These are phyloP conservation scores for Phytophthora pistaciae DNA, from an alignment of 352 stramenopile species.

Conservation along the genomic window DNA sequence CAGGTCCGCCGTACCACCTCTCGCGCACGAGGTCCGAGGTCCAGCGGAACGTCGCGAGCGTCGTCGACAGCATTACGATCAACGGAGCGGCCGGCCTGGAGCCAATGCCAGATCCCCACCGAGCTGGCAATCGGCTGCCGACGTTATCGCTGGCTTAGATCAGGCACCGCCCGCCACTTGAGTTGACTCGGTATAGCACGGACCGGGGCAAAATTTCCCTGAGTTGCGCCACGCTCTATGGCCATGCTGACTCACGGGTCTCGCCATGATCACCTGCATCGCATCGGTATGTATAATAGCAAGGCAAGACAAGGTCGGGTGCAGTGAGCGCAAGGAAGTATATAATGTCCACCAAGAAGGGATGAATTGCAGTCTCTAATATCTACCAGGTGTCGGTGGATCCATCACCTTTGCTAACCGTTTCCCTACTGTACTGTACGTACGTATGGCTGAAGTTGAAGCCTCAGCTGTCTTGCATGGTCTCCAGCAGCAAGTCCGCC, in stretches of 20 bases:
- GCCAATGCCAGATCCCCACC: constrained; percentile 5
- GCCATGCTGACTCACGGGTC: constrained; percentile 10
- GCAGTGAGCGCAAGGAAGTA: too few species aligned
- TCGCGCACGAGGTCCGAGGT: constrained; percentile 40
- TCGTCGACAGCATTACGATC: constrained; percentile 36
- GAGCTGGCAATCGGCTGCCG: background rate
- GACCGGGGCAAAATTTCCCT: constrained; percentile 2
- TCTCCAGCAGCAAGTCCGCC: constrained; percentile 30
- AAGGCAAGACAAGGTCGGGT: too few species aligned
- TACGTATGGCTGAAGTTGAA: too few species aligned
- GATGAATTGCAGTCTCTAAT: constrained; percentile 10
- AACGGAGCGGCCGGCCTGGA: background rate
- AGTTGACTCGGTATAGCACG: constrained; percentile 19
- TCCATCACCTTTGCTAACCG: too few species aligned
- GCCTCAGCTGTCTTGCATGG: constrained; percentile 20
- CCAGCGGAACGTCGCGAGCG: constrained; percentile 24
- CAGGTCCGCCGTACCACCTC: constrained; percentile 37
- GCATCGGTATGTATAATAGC: too few species aligned
- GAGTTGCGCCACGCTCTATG: constrained; percentile 7
- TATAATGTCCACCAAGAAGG: background rate
- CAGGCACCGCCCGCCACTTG: constrained; percentile 20
- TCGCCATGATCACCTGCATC: too few species aligned
- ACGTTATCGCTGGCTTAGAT: constrained; percentile 19
- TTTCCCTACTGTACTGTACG: too few species aligned
- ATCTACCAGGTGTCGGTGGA: constrained; percentile 5